phyloP scores from a whole-genome alignment of 1,284 basidiomycete genomes.

The Retiboletus flavoniger region DNA sequence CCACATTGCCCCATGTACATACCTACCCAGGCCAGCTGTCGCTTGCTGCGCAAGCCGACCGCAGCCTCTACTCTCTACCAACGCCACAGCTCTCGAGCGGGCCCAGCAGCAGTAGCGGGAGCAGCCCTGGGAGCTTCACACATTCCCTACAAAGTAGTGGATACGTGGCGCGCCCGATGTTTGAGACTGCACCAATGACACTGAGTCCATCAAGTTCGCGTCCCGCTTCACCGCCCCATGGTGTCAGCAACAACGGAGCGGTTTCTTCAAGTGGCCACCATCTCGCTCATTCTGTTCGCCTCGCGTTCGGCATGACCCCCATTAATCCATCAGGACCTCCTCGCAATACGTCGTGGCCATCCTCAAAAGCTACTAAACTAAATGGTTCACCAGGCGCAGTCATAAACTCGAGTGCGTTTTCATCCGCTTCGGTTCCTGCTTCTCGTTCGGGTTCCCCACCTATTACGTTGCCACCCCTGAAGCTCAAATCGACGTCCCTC shows the following conservation, averaged over 20 bases:
- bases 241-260: slow-evolving; percentile 11
- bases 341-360: slow-evolving; percentile 40
- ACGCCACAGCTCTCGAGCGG: slow-evolving; percentile 64
- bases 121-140: slow-evolving; percentile 49
- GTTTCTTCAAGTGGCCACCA: slow-evolving; percentile 48
- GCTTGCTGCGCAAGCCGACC: slow-evolving; percentile 34
- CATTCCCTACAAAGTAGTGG: slow-evolving; percentile 30
- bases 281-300: slow-evolving; percentile 75
- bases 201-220: slow-evolving; percentile 34
- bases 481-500: slow-evolving; percentile 39
- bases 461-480: slow-evolving; percentile 66
- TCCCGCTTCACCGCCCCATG: slow-evolving; percentile 36
- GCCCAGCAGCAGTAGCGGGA: slow-evolving; percentile 56
- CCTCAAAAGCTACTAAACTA: slow-evolving; percentile 28
- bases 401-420: slow-evolving; percentile 10
- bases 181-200: slow-evolving; percentile 26
- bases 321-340: slow-evolving; percentile 51
- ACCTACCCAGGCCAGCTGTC: slow-evolving; percentile 35
- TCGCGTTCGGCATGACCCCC: slow-evolving; percentile 88
- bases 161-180: slow-evolving; percentile 22
- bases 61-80: slow-evolving; percentile 40
- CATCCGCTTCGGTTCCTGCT: slow-evolving; percentile 44
- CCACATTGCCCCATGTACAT: slow-evolving; percentile 32
- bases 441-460: slow-evolving; percentile 65
- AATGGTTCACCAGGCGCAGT: slow-evolving; percentile 13